Evolutionary conservation across 495 filamentous ascomycete genomes (phyloP).

Genomic region (Neurospora africana): DNA sequence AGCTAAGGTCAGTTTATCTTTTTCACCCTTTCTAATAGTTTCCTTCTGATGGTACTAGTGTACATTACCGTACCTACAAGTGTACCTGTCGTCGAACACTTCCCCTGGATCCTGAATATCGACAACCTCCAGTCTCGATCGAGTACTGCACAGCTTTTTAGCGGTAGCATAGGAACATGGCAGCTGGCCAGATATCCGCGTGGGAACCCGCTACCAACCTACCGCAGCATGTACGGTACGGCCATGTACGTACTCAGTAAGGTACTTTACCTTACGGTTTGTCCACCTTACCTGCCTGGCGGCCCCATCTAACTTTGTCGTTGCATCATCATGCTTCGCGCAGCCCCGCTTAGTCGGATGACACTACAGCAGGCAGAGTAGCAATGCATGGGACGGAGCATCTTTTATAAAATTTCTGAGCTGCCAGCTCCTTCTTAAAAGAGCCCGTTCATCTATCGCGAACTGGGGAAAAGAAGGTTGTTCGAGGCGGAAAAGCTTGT

Average conservation of each 20-base stretch:
- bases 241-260: neutral
- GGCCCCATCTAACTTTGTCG: neutral
- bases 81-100: neutral
- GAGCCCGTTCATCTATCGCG: neutral
- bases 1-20: neutral
- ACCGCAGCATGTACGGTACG: neutral
- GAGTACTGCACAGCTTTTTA: neutral
- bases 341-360: neutral
- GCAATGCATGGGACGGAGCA: neutral
- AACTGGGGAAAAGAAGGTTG: neutral
- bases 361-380: neutral
- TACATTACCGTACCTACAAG: too few species aligned
- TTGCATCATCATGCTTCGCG: neutral
- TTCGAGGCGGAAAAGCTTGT: neutral
- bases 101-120: neutral
- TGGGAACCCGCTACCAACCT: neutral
- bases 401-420: neutral
- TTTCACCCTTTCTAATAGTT: neutral
- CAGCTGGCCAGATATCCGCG: neutral
- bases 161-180: neutral
- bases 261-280: neutral
- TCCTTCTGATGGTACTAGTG: neutral
- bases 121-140: neutral
- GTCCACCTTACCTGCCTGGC: neutral
- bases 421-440: neutral